Percentiles rank a stretch among this genome's conserved stretches.
phyloP scores from a whole-genome alignment of 768 basidiomycete genomes.

The Stropharia rugosoannulata region DNA sequence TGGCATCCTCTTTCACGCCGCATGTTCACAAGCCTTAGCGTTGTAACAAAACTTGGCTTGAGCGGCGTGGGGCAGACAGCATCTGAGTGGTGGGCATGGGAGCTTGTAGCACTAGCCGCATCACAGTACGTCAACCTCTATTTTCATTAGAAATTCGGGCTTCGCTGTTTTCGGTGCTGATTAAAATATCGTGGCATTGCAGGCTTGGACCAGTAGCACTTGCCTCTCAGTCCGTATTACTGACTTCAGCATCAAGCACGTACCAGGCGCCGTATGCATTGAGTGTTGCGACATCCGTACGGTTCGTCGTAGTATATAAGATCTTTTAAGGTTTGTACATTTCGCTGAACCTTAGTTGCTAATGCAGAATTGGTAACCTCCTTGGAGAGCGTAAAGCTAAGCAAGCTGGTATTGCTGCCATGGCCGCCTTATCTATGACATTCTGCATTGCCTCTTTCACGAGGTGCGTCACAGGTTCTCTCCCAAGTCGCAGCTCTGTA shows the following conservation, averaged over 20 bases:
- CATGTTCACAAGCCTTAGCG: constrained; percentile 62
- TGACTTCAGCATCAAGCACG: constrained; percentile 66
- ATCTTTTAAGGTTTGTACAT: background rate
- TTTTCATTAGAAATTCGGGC: background rate
- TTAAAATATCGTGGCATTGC: background rate
- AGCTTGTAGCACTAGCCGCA: constrained; percentile 61
- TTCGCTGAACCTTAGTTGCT: background rate
- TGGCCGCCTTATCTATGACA: constrained; percentile 62
- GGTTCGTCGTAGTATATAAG: constrained; percentile 38
- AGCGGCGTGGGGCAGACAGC: constrained; percentile 82
- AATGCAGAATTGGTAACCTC: constrained; percentile 74
- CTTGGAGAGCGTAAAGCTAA: constrained; percentile 74
- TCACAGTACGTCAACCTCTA: constrained; percentile 31
- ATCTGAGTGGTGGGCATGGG: constrained; percentile 96
- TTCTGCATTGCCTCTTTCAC: constrained; percentile 58
- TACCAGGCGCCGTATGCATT: constrained; percentile 82
- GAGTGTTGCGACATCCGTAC: constrained; percentile 77
- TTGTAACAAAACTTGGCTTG: constrained; percentile 70
- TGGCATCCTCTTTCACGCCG: constrained; percentile 73
- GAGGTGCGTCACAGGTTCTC: constrained; percentile 38
- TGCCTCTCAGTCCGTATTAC: constrained; percentile 85
- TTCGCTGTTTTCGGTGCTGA: background rate
- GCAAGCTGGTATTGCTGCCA: constrained; percentile 67
- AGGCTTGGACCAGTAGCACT: constrained; percentile 76
- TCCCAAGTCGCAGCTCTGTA: background rate